Percentiles rank a stretch among this genome's conserved stretches.
phyloP scores from a whole-genome alignment of 345 rosid species.

The Brassica incana region DNA sequence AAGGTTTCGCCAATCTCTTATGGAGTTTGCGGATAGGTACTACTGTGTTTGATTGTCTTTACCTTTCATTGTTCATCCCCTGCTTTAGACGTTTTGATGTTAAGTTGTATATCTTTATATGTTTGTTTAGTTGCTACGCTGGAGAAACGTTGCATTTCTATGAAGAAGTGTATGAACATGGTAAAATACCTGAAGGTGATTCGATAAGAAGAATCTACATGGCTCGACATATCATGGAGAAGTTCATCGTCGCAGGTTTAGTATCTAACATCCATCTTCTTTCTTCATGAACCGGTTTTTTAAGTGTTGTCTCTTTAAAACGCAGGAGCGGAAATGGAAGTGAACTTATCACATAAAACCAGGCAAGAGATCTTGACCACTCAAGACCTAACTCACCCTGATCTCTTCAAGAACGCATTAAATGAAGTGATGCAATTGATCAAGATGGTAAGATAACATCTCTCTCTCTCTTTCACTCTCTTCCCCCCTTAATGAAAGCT shows the following conservation, averaged over 20 bases:
- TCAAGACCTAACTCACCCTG: slow-evolving; percentile 54
- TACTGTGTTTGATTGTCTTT: slow-evolving; percentile 16
- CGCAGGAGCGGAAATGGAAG: slow-evolving; percentile 82
- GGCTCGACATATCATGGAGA: slow-evolving; percentile 84
- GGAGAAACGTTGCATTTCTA: slow-evolving; percentile 92
- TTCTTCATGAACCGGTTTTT: background rate
- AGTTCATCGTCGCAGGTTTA: slow-evolving; percentile 75
- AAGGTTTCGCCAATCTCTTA: slow-evolving; percentile 77
- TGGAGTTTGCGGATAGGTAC: slow-evolving; percentile 92
- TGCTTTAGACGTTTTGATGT: background rate
- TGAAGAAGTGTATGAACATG: slow-evolving; percentile 75
- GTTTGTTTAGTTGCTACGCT: slow-evolving; percentile 65
- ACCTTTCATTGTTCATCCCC: background rate
- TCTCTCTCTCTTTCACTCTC: background rate
- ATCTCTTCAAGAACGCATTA: slow-evolving; percentile 66
- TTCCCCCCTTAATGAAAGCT: background rate
- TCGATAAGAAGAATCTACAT: slow-evolving; percentile 76
- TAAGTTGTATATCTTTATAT: slow-evolving; percentile 1
- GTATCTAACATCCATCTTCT: slow-evolving; percentile 27
- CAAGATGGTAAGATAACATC: slow-evolving; percentile 56
- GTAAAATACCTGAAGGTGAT: slow-evolving; percentile 68
- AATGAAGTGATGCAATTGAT: slow-evolving; percentile 78
- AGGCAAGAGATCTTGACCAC: slow-evolving; percentile 74
- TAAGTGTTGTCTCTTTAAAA: background rate
- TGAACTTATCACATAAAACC: slow-evolving; percentile 74